phyloP scores from a whole-genome alignment of 768 basidiomycete species.

The Boletus rex-veris region DNA sequence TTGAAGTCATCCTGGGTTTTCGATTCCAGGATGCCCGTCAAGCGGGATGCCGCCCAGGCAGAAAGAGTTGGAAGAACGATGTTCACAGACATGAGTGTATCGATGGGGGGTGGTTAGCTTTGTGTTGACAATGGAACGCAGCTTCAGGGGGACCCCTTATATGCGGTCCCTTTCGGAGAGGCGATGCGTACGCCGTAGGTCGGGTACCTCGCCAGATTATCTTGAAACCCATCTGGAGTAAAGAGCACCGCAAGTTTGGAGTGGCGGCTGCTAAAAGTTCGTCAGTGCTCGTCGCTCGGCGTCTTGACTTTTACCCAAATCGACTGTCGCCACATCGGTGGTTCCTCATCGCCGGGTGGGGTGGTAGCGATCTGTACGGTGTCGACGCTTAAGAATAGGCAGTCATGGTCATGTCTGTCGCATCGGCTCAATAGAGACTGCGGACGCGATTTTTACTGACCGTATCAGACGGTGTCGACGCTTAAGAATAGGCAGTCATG shows the following conservation, averaged over 20 bases:
- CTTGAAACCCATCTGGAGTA: too few species aligned
- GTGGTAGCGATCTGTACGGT: background rate
- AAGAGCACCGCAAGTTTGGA: too few species aligned
- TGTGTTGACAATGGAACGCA: background rate
- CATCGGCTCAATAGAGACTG: background rate
- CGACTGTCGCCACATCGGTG: background rate
- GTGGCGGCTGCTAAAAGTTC: too few species aligned
- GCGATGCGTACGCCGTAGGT: background rate
- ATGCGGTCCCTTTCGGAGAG: background rate
- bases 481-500: too few species aligned
- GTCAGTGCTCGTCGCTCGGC: background rate
- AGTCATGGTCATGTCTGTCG: too few species aligned
- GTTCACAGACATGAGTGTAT: constrained; percentile 21
- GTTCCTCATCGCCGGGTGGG: background rate
- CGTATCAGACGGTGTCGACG: background rate
- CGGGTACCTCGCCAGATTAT: background rate
- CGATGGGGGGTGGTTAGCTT: too few species aligned
- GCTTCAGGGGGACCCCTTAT: constrained; percentile 9
- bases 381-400: too few species aligned
- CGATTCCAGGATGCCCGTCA: constrained; percentile 39
- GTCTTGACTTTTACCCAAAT: constrained; percentile 1
- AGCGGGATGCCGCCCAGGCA: constrained; percentile 39
- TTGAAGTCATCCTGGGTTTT: constrained; percentile 35
- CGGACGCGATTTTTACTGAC: background rate
- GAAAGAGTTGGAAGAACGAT: constrained; percentile 41